These are phyloP conservation scores for Scheffersomyces stambukii DNA, from an alignment of 1,139 yeast species.

Conservation along the genomic window DNA sequence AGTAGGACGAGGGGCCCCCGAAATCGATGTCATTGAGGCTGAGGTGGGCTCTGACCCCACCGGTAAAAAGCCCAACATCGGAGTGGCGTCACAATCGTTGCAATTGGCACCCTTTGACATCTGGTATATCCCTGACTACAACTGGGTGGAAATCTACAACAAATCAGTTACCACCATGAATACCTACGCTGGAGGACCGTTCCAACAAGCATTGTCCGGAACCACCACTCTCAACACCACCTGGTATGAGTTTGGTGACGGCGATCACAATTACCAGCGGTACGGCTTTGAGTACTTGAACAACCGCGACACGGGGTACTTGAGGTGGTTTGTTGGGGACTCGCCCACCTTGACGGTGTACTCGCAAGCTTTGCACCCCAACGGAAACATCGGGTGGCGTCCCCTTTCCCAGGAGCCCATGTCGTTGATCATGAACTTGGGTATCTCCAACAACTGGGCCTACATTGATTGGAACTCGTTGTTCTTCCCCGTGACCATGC, in stretches of 20 bases:
- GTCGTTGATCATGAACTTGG: conserved; percentile 74
- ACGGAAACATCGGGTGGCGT: conserved; percentile 80
- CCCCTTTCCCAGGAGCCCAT: conserved; percentile 82
- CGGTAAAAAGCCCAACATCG: conserved; percentile 30
- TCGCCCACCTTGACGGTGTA: conserved; percentile 61
- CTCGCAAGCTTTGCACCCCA: conserved; percentile 67
- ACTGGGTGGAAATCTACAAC: conserved; percentile 63
- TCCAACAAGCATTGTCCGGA: conserved; percentile 81
- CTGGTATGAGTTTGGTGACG: conserved; percentile 70
- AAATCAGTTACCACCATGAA: conserved; percentile 63
- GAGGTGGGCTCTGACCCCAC: conserved; percentile 43
- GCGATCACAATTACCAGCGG: conserved; percentile 52
- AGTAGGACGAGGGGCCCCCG: conserved; percentile 84
- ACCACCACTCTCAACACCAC: conserved; percentile 63
- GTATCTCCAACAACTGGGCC: conserved; percentile 79
- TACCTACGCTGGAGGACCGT: conserved; percentile 78
- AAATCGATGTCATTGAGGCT: conserved; percentile 82
- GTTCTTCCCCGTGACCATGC: conserved; percentile 62
- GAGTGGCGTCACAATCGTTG: conserved; percentile 76
- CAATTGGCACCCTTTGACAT: conserved; percentile 85
- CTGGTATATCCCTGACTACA: conserved; percentile 82
- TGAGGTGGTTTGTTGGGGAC: conserved; percentile 79
- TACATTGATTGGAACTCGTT: conserved; percentile 78
- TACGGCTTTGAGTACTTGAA: conserved; percentile 77
- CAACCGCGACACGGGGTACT: conserved; percentile 64